These are phyloP conservation scores for Isatis lusitanica DNA, from an alignment of 441 rosid genomes.

Conservation along the genomic window DNA sequence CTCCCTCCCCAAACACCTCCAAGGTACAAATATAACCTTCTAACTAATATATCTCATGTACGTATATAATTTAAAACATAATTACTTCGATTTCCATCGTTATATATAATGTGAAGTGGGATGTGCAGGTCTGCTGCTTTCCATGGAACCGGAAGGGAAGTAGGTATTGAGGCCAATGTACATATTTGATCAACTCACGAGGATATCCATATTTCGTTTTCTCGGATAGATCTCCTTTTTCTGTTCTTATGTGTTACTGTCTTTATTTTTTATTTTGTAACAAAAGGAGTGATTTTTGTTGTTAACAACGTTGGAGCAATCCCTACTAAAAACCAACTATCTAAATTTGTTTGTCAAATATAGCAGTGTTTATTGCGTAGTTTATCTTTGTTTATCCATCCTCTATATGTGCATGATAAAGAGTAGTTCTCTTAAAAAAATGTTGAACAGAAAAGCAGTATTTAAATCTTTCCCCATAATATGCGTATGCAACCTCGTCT, in stretches of 20 bases:
- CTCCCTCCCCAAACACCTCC: constrained; percentile 8
- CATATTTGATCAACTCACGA: not conserved
- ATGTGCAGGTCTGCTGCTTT: constrained; percentile 69
- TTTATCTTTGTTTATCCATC: not conserved
- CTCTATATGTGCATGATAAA: not conserved
- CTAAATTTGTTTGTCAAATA: not conserved
- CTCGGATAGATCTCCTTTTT: not conserved
- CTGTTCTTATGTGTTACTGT: not conserved
- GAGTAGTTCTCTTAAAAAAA: not conserved
- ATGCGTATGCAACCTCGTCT: no score
- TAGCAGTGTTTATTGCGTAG: not conserved
- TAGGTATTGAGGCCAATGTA: constrained; percentile 26
- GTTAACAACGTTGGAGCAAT: not conserved
- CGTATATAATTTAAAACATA: not conserved
- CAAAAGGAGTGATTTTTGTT: constrained; percentile 5
- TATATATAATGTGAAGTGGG: not conserved
- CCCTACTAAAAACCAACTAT: not conserved
- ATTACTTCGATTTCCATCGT: not conserved
- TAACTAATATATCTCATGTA: not conserved
- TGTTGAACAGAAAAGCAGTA: not conserved
- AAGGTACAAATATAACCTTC: constrained; percentile 4
- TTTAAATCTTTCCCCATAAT: no score
- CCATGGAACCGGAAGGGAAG: constrained; percentile 64
- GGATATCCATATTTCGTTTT: not conserved
- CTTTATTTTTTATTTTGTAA: not conserved